A percentile compares a stretch with the other conserved stretches of the same genome.
Conservation (phyloP, 139 green algal species). For the Coelastrella sp. region DNA sequence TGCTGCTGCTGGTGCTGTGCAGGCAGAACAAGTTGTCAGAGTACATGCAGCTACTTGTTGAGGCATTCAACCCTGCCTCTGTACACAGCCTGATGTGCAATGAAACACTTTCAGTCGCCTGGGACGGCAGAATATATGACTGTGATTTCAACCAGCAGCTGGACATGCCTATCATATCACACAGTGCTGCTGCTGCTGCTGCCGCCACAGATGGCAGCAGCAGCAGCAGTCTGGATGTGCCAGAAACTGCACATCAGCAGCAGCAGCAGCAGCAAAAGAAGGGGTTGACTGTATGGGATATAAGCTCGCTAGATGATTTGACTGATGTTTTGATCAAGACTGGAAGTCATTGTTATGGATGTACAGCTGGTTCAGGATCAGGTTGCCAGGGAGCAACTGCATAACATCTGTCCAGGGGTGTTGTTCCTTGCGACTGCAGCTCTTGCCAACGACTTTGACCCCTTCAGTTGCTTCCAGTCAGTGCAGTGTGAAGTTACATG, state of each 20-base stretch:
- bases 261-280: background rate
- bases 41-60: constrained; percentile 94
- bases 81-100: constrained; percentile 82
- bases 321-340: constrained; percentile 72
- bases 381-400: constrained; percentile 86
- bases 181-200: background rate
- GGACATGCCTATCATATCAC: constrained; percentile 64
- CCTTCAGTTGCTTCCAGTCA: too few species aligned
- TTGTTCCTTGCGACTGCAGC: too few species aligned
- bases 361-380: constrained; percentile 92
- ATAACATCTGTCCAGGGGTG: too few species aligned
- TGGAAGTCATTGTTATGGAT: constrained; percentile 98
- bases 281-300: constrained; percentile 85
- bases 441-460: too few species aligned
- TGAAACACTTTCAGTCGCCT: constrained; percentile 89
- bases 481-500: too few species aligned
- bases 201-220: constrained; percentile 12
- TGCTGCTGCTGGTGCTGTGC: too few species aligned
- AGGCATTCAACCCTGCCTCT: constrained; percentile 90
- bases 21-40: constrained; percentile 62
- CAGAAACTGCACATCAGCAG: background rate
- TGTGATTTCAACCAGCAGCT: constrained; percentile 99
- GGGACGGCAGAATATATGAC: constrained; percentile 95
- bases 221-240: constrained; percentile 6
- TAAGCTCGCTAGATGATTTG: constrained; percentile 83